These are phyloP conservation scores for Phytophthora idaei DNA, from an alignment of 352 stramenopile species.

Conservation along the genomic window DNA sequence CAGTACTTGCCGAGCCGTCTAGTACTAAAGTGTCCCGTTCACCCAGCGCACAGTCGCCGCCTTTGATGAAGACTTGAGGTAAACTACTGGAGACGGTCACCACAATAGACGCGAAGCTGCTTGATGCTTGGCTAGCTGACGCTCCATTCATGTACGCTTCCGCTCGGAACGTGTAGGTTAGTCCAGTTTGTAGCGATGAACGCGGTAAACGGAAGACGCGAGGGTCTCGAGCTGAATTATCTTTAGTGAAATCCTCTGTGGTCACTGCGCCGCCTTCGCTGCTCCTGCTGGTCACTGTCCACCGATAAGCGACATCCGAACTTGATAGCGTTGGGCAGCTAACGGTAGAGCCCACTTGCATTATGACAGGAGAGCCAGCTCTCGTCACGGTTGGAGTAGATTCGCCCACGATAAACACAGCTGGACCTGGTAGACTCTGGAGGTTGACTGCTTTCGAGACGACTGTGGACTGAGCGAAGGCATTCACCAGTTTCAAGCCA, in stretches of 20 bases:
- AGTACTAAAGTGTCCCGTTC: constrained; percentile 57
- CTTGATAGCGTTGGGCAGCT: constrained; percentile 49
- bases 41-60: constrained; percentile 55
- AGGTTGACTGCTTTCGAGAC: constrained; percentile 43
- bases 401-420: constrained; percentile 57
- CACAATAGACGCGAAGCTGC: constrained; percentile 45
- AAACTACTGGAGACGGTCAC: constrained; percentile 50
- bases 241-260: constrained; percentile 45
- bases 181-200: constrained; percentile 38
- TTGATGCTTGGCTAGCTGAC: constrained; percentile 24
- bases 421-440: constrained; percentile 46
- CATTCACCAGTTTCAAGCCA: constrained; percentile 62
- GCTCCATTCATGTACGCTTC: constrained; percentile 52
- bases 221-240: constrained; percentile 66
- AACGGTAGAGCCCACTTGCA: constrained; percentile 54
- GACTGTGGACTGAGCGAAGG: constrained; percentile 45
- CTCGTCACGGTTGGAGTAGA: constrained; percentile 41
- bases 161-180: constrained; percentile 62
- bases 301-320: constrained; percentile 49
- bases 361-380: constrained; percentile 38
- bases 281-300: constrained; percentile 41
- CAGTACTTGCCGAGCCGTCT: constrained; percentile 47
- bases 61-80: constrained; percentile 41
- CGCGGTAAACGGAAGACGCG: constrained; percentile 58
- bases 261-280: constrained; percentile 12